Percentiles rank a stretch among this genome's conserved stretches.
phyloP scores from a whole-genome alignment of 345 rosid genomes.

The Erucastrum elatum region DNA sequence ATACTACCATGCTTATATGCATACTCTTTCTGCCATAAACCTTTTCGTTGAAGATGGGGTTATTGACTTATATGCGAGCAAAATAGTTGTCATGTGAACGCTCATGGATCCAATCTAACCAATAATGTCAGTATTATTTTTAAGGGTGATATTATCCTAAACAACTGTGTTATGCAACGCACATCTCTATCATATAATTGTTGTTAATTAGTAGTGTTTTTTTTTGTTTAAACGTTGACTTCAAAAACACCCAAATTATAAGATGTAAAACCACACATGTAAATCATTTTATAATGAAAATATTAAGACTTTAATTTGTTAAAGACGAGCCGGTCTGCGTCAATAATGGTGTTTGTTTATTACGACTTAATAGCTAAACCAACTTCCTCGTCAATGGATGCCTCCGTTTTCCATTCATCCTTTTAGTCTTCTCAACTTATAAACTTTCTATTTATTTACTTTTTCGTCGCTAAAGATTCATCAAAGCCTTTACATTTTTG shows the following conservation, averaged over 20 bases:
- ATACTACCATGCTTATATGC: not conserved
- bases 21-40: not conserved
- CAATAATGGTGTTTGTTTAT: slow-evolving; percentile 21
- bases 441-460: slow-evolving; percentile 8
- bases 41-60: not conserved
- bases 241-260: slow-evolving; percentile 2
- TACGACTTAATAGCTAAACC: slow-evolving; percentile 5
- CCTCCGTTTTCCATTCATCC: not conserved
- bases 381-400: slow-evolving; percentile 27
- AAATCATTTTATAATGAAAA: slow-evolving; percentile 2
- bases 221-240: slow-evolving; percentile 21
- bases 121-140: slow-evolving; percentile 9
- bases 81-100: slow-evolving; percentile 10
- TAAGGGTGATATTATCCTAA: not conserved
- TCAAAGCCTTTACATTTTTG: slow-evolving; percentile 8
- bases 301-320: not conserved
- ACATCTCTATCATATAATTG: slow-evolving; percentile 1
- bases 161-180: slow-evolving; percentile 9
- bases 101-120: not conserved
- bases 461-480: slow-evolving; percentile 8
- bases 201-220: not conserved
- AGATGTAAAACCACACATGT: not conserved
- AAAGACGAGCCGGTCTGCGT: slow-evolving; percentile 1
- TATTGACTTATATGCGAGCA: slow-evolving; percentile 12
- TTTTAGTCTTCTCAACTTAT: not conserved